A percentile compares a stretch with the other conserved stretches of the same genome.
Evolutionary conservation across 257 asterid genomes (phyloP).

Genomic region (Nicotiana paniculata): DNA sequence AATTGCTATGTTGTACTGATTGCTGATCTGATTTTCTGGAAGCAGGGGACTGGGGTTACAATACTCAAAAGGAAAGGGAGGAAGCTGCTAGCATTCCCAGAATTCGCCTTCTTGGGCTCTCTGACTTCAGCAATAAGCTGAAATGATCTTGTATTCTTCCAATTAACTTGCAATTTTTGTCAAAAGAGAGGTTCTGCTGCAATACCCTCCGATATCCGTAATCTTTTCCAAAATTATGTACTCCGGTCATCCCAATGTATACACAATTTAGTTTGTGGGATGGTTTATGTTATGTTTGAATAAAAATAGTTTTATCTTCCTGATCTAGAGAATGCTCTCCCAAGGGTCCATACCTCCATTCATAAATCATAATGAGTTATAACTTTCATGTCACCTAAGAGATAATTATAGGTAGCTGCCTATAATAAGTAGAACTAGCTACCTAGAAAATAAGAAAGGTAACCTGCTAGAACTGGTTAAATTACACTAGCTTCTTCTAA

Average conservation of each 20-base stretch:
- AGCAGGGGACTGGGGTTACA: slow-evolving; percentile 96
- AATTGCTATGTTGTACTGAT: slow-evolving; percentile 4
- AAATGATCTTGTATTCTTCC: slow-evolving; percentile 39
- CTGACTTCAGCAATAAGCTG: slow-evolving; percentile 76
- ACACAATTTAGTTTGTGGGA: not conserved
- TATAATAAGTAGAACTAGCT: too few relatives aligned
- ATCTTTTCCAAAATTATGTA: not conserved
- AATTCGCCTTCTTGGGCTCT: slow-evolving; percentile 57
- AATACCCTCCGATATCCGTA: not conserved
- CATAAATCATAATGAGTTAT: too few relatives aligned
- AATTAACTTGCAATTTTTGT: not conserved
- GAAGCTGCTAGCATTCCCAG: slow-evolving; percentile 72
- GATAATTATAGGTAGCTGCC: too few relatives aligned
- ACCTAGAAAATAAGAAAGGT: too few relatives aligned
- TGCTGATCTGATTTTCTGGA: slow-evolving; percentile 16
- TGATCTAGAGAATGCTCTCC: too few relatives aligned
- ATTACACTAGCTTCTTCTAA: too few relatives aligned
- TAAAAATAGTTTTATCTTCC: not conserved
- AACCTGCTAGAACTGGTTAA: too few relatives aligned
- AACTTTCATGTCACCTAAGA: too few relatives aligned
- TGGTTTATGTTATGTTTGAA: not conserved
- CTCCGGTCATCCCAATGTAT: not conserved
- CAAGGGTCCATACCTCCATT: too few relatives aligned
- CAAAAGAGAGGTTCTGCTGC: not conserved
- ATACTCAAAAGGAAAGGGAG: slow-evolving; percentile 75